Evolutionary conservation across 306 rosid species (phyloP).

Genomic region (Vicia villosa): DNA sequence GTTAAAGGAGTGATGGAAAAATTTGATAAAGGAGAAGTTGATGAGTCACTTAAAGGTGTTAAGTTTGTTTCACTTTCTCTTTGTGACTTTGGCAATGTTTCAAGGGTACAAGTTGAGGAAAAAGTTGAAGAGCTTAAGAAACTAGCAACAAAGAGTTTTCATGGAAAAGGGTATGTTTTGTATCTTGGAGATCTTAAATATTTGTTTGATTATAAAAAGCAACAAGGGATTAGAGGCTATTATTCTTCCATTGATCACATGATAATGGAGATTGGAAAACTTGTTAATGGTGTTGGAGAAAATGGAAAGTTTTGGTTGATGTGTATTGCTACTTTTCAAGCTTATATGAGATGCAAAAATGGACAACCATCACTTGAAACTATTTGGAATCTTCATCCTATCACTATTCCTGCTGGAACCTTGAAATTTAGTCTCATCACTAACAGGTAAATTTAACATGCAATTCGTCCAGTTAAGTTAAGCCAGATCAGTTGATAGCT

Average conservation of each 20-base stretch:
- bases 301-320: slow-evolving; percentile 71
- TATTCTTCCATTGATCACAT: slow-evolving; percentile 82
- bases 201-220: slow-evolving; percentile 52
- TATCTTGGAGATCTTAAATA: slow-evolving; percentile 89
- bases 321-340: slow-evolving; percentile 84
- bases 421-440: slow-evolving; percentile 77
- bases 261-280: slow-evolving; percentile 80
- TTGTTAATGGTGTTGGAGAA: slow-evolving; percentile 54
- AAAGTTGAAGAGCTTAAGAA: slow-evolving; percentile 65
- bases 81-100: slow-evolving; percentile 49
- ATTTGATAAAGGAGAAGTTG: slow-evolving; percentile 62
- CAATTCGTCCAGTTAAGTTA: too few relatives aligned
- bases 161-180: slow-evolving; percentile 68
- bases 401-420: slow-evolving; percentile 74
- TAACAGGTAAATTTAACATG: slow-evolving; percentile 56
- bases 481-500: too few relatives aligned
- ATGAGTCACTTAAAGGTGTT: slow-evolving; percentile 62
- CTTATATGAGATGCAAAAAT: slow-evolving; percentile 79
- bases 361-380: slow-evolving; percentile 71
- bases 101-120: slow-evolving; percentile 72
- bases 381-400: slow-evolving; percentile 87
- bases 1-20: slow-evolving; percentile 67
- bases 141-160: slow-evolving; percentile 36
- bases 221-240: slow-evolving; percentile 45
- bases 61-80: slow-evolving; percentile 57